Conservation (phyloP, 495 filamentous ascomycete species). For the Lasiosphaeris hirsuta region DNA sequence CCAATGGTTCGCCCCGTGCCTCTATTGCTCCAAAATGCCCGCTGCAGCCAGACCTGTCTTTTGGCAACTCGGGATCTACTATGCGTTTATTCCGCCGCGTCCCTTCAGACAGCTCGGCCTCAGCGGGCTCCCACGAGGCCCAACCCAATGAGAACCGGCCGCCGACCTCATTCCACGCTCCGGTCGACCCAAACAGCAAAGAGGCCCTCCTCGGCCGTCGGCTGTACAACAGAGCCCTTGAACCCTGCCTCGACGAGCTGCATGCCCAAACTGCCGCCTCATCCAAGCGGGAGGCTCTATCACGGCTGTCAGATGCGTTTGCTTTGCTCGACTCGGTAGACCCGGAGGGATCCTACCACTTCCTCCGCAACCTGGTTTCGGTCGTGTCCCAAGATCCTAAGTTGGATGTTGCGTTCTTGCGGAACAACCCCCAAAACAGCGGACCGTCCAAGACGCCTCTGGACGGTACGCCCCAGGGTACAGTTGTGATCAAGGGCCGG, state of each 20-base stretch:
- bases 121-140: slow-evolving; percentile 34
- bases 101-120: slow-evolving; percentile 60
- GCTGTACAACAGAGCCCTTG: slow-evolving; percentile 73
- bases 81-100: slow-evolving; percentile 87
- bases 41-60: slow-evolving; percentile 76
- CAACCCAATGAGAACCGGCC: slow-evolving; percentile 44
- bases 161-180: slow-evolving; percentile 24
- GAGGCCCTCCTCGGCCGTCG: slow-evolving; percentile 76
- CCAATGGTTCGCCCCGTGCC: slow-evolving; percentile 43
- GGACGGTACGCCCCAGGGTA: slow-evolving; percentile 40
- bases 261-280: slow-evolving; percentile 73
- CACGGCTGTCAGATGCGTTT: slow-evolving; percentile 77
- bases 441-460: slow-evolving; percentile 19
- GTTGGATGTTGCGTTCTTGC: slow-evolving; percentile 37
- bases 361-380: slow-evolving; percentile 65
- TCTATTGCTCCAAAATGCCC: slow-evolving; percentile 67
- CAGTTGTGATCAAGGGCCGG: slow-evolving; percentile 43
- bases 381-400: slow-evolving; percentile 41
- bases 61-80: slow-evolving; percentile 86
- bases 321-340: slow-evolving; percentile 79
- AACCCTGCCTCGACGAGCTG: slow-evolving; percentile 76
- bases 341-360: slow-evolving; percentile 84
- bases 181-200: slow-evolving; percentile 59
- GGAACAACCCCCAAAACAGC: background rate
- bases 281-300: slow-evolving; percentile 75